Percentiles rank a stretch among this genome's conserved stretches.
Evolutionary conservation across 306 rosid species (phyloP).

Genomic region (Nissolia schottii): DNA sequence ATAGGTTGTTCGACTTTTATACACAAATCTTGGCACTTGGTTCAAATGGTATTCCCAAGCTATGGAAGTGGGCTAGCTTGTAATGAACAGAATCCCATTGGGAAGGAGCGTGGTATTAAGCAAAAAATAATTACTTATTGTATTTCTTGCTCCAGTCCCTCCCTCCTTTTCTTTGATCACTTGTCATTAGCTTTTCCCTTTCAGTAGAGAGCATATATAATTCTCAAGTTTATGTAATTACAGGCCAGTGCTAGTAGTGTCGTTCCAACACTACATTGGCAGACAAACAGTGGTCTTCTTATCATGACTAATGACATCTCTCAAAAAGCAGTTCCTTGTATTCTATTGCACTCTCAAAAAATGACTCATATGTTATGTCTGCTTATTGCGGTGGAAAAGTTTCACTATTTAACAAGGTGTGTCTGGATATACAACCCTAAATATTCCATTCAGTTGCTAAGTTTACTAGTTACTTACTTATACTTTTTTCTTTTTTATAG

Average conservation of each 20-base stretch:
- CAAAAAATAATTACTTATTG: too few species aligned
- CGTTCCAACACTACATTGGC: constrained; percentile 87
- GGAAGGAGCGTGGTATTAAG: constrained; percentile 57
- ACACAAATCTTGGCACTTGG: constrained; percentile 86
- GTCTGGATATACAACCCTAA: background rate
- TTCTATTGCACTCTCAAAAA: constrained; percentile 84
- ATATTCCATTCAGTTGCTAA: background rate
- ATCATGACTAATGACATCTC: constrained; percentile 81
- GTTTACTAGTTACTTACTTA: constrained; percentile 21
- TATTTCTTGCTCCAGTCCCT: too few species aligned
- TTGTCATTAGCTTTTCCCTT: background rate
- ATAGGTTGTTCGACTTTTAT: constrained; percentile 76
- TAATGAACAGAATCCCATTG: constrained; percentile 59
- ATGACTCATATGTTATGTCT: constrained; percentile 83
- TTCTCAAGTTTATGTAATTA: constrained; percentile 37
- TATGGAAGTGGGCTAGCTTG: constrained; percentile 93
- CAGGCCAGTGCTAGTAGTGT: constrained; percentile 85
- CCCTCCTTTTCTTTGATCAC: too few species aligned
- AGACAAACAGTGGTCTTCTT: constrained; percentile 78
- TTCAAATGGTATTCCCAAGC: constrained; percentile 75
- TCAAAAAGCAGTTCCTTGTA: constrained; percentile 82
- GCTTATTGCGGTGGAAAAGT: constrained; percentile 89
- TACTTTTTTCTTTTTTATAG: constrained; percentile 35
- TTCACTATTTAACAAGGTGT: constrained; percentile 66
- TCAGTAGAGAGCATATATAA: constrained; percentile 17